phyloP scores from a whole-genome alignment of 768 basidiomycete species.

The Porphyrellus cyaneotinctus region DNA sequence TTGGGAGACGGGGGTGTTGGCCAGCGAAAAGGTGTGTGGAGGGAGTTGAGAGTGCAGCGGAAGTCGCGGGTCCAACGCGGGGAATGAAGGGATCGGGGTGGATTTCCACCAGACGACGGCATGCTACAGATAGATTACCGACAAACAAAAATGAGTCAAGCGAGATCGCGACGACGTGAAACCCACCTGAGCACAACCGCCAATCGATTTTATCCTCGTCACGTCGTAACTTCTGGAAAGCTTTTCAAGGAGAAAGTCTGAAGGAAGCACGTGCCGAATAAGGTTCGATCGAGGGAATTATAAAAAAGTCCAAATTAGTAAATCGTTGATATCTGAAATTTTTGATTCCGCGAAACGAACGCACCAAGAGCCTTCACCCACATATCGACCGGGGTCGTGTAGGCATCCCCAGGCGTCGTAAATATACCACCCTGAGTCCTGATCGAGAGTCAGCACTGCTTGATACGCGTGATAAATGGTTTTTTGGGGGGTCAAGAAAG shows the following conservation, averaged over 20 bases:
- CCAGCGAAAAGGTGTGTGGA: conserved; percentile 61
- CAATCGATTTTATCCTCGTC: conserved; percentile 66
- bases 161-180: background rate
- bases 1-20: conserved; percentile 71
- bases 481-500: background rate
- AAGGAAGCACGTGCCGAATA: conserved; percentile 23
- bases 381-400: conserved; percentile 86
- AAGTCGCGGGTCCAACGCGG: conserved; percentile 66
- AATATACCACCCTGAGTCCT: conserved; percentile 87
- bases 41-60: conserved; percentile 68
- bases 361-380: conserved; percentile 84
- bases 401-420: conserved; percentile 81
- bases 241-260: conserved; percentile 75
- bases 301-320: conserved; percentile 35
- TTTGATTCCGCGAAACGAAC: conserved; percentile 53
- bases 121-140: conserved; percentile 37
- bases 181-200: conserved; percentile 75
- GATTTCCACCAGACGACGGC: conserved; percentile 88
- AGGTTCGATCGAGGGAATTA: conserved; percentile 31
- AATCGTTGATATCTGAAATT: conserved; percentile 40
- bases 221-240: conserved; percentile 67
- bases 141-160: background rate
- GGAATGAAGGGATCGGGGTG: conserved; percentile 66
- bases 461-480: conserved; percentile 12
- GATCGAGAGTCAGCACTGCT: conserved; percentile 19